Evolutionary conservation across 2,329 filamentous ascomycete genomes (phyloP), one percentile per base, ranked within the genome.

Genomic region (Penicillium occitanis): DNA sequence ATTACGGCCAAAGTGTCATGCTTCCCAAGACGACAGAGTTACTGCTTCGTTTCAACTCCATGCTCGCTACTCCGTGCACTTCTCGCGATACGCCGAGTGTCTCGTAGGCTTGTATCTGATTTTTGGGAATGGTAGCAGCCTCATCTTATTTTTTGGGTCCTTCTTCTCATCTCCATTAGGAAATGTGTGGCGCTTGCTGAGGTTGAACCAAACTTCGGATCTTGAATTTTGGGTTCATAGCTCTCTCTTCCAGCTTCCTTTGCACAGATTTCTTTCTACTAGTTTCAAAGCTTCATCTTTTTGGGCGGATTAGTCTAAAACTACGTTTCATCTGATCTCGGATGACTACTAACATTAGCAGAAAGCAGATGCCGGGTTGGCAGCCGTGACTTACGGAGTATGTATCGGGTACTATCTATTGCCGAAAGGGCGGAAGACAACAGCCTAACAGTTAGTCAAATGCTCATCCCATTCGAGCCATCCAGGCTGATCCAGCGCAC

Each of bases 241-340:
- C 50, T 33, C 1, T 50, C 25, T 53, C 28, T 4, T 48, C 25
- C 50, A 53, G 25, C 48, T 33, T 53, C 7, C 14, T 17, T 10
- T 30, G 25, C 14, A 7, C 46, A 10, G 22, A 50, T 33, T n/a
- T 51, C 25, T 30, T 19, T 10, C 42, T 46, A 19, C 42, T 46
- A 19, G 42, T 22, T 11, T 28, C 25, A n/a, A 30, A 51, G 25
- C 48, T n/a, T n/a, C 22, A 30, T 30, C 14, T 11, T 33, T 53
- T n/a, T 22, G 30, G 30, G 10, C 51, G 30, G 51, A 57, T 14
- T 37, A 57, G 51, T 30, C 51, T 57, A 37, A 57, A 55, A 22
- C 30, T 57, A 35, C 51, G 51, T 57, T 57, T 57, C 51, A 37
- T 57, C 30, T 57, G 28, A 53, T 14, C 14, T 53, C 28, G 14